phyloP scores from a whole-genome alignment of 2,329 filamentous ascomycete genomes.

The Graphium sp. region DNA sequence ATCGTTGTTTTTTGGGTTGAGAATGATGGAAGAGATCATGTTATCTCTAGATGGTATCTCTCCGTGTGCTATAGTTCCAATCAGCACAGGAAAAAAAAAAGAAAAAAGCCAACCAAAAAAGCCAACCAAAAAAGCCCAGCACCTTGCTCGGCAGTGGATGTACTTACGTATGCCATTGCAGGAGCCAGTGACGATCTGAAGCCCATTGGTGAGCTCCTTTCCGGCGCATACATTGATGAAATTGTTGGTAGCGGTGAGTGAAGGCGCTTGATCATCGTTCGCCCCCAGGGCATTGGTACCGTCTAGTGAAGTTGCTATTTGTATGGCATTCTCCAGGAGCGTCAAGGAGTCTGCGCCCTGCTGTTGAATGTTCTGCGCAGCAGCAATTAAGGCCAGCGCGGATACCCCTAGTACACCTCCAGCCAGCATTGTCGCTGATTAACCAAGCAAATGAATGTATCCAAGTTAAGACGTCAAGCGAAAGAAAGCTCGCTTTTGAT shows the following conservation, averaged over 20 bases:
- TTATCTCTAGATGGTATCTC: slow-evolving; percentile 26
- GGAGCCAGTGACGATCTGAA: slow-evolving; percentile 28
- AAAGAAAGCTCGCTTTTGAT: slow-evolving; percentile 6
- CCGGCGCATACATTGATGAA: slow-evolving; percentile 33
- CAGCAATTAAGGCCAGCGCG: slow-evolving; percentile 11
- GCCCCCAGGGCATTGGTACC: slow-evolving; percentile 14
- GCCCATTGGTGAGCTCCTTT: slow-evolving; percentile 32
- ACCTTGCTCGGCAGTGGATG: background rate
- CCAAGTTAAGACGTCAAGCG: slow-evolving; percentile 3
- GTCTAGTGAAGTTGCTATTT: slow-evolving; percentile 16
- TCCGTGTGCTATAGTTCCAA: slow-evolving; percentile 16
- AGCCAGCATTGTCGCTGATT: slow-evolving; percentile 11
- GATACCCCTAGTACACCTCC: slow-evolving; percentile 11
- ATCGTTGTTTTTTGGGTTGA: slow-evolving; percentile 23
- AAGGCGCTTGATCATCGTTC: slow-evolving; percentile 8
- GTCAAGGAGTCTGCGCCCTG: slow-evolving; percentile 9
- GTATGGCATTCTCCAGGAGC: slow-evolving; percentile 12
- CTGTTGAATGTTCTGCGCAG: slow-evolving; percentile 8
- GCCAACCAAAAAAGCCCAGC: no score
- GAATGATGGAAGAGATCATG: slow-evolving; percentile 30
- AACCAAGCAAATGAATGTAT: no score
- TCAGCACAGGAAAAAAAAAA: no score
- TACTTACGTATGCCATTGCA: slow-evolving; percentile 36
- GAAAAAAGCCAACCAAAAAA: no score
- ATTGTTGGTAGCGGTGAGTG: slow-evolving; percentile 18